Evolutionary conservation across 176 grass and related monocot genomes (phyloP).

Genomic region (Carex pumila): DNA sequence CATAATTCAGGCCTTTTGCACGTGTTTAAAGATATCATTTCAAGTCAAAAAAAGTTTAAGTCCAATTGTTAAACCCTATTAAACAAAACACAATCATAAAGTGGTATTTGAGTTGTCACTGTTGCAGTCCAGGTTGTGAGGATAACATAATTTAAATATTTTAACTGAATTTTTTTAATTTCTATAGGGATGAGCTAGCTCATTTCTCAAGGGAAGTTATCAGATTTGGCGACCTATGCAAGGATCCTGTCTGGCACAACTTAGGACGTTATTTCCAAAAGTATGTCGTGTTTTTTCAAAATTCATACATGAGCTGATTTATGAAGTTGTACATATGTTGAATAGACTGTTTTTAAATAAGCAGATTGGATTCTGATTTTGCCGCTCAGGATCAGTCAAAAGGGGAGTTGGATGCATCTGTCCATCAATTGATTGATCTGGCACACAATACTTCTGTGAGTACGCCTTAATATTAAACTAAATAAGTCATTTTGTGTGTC

Average conservation of each 20-base stretch:
- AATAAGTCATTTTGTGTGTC: not conserved
- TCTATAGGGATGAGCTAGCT: conserved; percentile 77
- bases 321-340: conserved; percentile 23
- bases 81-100: not conserved
- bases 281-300: conserved; percentile 37
- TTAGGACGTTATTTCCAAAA: conserved; percentile 87
- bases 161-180: not conserved
- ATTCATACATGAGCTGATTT: conserved; percentile 24
- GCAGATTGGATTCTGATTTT: conserved; percentile 56
- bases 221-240: conserved; percentile 84
- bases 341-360: conserved; percentile 17
- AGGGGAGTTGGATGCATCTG: conserved; percentile 40
- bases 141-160: not conserved
- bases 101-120: not conserved
- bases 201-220: conserved; percentile 87
- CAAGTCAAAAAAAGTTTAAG: not conserved
- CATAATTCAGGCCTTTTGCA: not conserved
- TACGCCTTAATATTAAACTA: conserved; percentile 7
- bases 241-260: conserved; percentile 93
- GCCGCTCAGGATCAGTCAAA: conserved; percentile 64
- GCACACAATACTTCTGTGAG: conserved; percentile 88
- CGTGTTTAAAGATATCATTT: not conserved
- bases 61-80: not conserved
- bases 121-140: not conserved
- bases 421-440: conserved; percentile 67